Evolutionary conservation across 164 flowering plant genomes (phyloP), one percentile per base, ranked within the genome.

Genomic region (Magnolia sinica): DNA sequence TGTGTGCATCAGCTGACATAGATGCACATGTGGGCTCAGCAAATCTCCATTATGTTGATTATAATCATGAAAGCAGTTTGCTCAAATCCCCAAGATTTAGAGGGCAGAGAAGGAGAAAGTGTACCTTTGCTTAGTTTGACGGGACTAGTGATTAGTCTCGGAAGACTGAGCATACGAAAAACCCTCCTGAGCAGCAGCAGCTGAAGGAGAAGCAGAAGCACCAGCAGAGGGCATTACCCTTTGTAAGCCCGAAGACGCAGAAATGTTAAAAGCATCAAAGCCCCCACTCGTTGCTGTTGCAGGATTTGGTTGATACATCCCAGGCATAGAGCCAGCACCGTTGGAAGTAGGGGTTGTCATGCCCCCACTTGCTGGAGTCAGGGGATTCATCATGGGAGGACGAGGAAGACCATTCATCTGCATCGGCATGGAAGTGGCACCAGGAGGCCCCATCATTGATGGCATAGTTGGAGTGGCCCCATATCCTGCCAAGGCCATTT

Each of bases 371-470:
- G 76, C 81, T 50, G 81, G 31, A 72, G 86, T 63, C 65, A 89
- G 87, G 2, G 79, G 68, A 49, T 20, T 76, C 49, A 79, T 16
- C 11, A 76, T 63, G 8, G 88, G 87, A 55, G 90, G 97, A 80
- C 90, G 84, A 23, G 86, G 91, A n/a, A 84, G 64, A 73, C 89
- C 87, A 78, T 86, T 88, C 49, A 75, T 1, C 79, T 87, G 94
- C 76, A 82, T 81, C 20, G 92, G 89, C 18, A 83, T 4, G 50
- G 81, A 49, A 61, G 96, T 89, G 65, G 89, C 89, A 79, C 91
- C 91, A 5, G 94, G 79, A 69, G 93, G 92, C 16, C 87, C 86
- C 72, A 86, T 29, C 87, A 87, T 85, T 61, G 85, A 84, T 64
- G 87, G 84, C 89, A 91, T 87, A n/a, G 68, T 81, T 73, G 88